Conservation (phyloP, 139 green algal species). For the Volvox reticuliferus region DNA sequence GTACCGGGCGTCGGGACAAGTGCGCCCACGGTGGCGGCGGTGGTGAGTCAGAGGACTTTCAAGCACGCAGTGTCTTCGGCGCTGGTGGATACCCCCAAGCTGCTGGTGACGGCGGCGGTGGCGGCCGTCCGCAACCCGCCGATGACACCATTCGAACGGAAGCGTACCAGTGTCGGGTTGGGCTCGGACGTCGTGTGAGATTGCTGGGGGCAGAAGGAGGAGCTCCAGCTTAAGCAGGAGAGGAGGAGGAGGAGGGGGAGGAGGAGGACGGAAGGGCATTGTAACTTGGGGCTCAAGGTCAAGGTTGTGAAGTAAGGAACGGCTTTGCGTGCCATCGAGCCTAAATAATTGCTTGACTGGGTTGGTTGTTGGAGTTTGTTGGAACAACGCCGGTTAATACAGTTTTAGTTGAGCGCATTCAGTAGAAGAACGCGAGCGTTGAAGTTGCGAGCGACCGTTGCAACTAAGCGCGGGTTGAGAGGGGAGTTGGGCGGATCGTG, state of each 20-base stretch:
- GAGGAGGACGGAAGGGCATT: neutral
- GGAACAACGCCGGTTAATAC: no score
- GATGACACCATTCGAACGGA: slow-evolving; percentile 20
- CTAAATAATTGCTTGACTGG: no score
- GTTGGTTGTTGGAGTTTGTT: no score
- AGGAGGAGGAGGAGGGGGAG: neutral
- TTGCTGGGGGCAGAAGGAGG: neutral
- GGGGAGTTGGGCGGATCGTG: no score
- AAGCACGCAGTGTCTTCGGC: neutral
- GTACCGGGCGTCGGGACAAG: neutral
- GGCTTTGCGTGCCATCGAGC: no score
- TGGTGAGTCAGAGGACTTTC: neutral
- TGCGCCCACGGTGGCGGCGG: no score
- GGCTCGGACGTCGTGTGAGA: slow-evolving; percentile 33
- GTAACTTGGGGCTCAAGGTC: neutral
- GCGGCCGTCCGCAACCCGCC: slow-evolving; percentile 12
- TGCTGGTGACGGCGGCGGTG: neutral
- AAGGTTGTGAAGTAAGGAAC: no score
- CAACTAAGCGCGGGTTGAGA: no score
- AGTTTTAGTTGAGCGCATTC: no score
- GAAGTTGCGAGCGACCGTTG: no score
- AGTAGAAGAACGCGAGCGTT: no score
- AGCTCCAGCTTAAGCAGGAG: no score
- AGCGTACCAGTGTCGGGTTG: neutral
- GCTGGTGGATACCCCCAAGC: slow-evolving; percentile 4